A percentile compares a stretch with the other conserved stretches of the same genome.
Conservation (phyloP, 306 rosid genomes). For the Erythrophleum fordii region DNA sequence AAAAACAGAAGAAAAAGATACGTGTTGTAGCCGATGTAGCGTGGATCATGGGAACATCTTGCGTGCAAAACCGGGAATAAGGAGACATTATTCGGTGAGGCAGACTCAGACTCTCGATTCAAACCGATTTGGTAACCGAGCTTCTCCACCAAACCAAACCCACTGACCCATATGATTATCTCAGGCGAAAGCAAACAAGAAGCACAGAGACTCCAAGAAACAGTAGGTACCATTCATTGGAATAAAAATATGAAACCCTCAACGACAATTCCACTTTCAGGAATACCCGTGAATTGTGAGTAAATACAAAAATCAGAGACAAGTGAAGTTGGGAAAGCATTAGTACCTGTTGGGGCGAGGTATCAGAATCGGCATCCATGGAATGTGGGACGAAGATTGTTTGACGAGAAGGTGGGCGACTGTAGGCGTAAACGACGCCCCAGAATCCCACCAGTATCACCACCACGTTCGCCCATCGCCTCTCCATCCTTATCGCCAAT, state of each 20-base stretch:
- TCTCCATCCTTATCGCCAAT: neutral
- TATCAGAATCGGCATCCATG: neutral
- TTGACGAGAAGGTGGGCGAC: conserved; percentile 39
- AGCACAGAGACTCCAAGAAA: neutral
- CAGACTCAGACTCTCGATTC: too few species aligned
- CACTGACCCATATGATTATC: neutral
- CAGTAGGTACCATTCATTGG: neutral
- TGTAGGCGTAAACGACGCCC: conserved; percentile 31
- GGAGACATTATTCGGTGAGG: too few species aligned
- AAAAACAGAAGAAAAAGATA: too few species aligned
- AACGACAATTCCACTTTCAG: neutral
- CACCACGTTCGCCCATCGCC: neutral
- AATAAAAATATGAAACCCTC: neutral
- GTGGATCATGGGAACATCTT: too few species aligned
- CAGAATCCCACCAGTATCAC: conserved; percentile 2
- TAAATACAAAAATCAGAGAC: neutral
- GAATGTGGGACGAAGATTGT: conserved; percentile 4
- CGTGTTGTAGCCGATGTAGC: too few species aligned
- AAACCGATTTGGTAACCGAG: neutral
- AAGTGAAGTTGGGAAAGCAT: neutral
- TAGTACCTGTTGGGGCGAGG: conserved; percentile 49
- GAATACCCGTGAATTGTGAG: neutral
- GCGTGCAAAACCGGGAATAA: too few species aligned
- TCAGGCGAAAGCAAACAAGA: neutral
- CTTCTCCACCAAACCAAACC: neutral